Evolutionary conservation across 208 protist species (phyloP).

Genomic region (Leptomonas seymouri): DNA sequence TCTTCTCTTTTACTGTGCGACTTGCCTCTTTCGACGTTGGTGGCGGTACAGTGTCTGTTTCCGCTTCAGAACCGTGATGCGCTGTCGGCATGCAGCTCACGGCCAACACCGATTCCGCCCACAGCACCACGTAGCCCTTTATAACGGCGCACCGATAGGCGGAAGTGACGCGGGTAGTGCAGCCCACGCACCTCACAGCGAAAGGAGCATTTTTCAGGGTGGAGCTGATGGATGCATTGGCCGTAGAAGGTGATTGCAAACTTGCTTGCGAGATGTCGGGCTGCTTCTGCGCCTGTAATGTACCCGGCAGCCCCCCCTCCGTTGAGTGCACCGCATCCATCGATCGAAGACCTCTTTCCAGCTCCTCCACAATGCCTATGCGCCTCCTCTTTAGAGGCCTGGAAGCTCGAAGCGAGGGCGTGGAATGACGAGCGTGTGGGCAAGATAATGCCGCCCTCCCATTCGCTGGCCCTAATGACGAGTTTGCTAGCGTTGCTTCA

Average conservation of each 20-base stretch:
- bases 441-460: background rate
- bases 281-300: background rate
- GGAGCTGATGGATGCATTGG: background rate
- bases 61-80: background rate
- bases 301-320: background rate
- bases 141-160: slow-evolving; percentile 41
- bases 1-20: background rate
- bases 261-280: background rate
- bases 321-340: background rate
- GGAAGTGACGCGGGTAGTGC: slow-evolving; percentile 41
- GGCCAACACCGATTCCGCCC: slow-evolving; percentile 51
- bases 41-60: background rate
- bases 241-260: background rate
- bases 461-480: background rate
- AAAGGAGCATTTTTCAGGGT: slow-evolving; percentile 3
- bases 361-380: slow-evolving; percentile 17
- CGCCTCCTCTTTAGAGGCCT: slow-evolving; percentile 12
- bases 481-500: background rate
- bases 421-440: background rate
- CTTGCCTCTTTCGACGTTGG: background rate
- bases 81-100: slow-evolving; percentile 10
- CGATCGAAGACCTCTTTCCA: slow-evolving; percentile 11
- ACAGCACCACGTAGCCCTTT: slow-evolving; percentile 52
- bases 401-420: background rate
- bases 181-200: slow-evolving; percentile 24